Conservation (phyloP, 169 alveolate species). For the Besnoitia besnoiti region DNA sequence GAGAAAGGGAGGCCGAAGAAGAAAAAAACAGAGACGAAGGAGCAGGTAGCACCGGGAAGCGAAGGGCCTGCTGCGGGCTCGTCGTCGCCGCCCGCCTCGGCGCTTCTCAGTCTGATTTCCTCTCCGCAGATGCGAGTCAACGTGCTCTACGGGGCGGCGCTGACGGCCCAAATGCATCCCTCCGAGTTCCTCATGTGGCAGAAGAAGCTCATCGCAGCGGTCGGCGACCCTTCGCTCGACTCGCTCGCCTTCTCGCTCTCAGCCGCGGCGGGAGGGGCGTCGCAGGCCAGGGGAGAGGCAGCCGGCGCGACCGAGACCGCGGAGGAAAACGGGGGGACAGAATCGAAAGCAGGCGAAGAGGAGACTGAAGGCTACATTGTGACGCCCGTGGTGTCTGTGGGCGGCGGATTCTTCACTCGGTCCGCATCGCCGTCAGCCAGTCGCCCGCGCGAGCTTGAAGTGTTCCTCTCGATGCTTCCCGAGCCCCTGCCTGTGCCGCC, state of each 20-base stretch:
- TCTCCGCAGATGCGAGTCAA: background rate
- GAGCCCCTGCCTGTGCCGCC: constrained; percentile 32
- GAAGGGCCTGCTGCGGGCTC: background rate
- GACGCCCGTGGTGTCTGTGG: constrained; percentile 23
- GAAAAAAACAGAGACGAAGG: background rate
- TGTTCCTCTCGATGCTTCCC: constrained; percentile 7
- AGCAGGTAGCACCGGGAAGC: background rate
- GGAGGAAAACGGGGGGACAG: background rate
- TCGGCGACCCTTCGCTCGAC: background rate
- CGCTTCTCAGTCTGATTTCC: background rate
- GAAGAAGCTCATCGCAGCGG: background rate
- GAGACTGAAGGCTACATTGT: background rate
- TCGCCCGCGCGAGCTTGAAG: background rate
- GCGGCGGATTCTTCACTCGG: constrained; percentile 11
- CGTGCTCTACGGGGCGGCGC: constrained; percentile 9
- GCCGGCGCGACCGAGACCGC: background rate
- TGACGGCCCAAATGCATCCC: constrained; percentile 10
- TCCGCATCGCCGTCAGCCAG: background rate
- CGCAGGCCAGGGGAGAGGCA: background rate
- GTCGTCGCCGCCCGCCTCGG: background rate
- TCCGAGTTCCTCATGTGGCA: constrained; percentile 24
- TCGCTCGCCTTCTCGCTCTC: background rate
- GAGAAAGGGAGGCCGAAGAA: background rate
- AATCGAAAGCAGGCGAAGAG: background rate
- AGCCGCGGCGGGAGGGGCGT: background rate